phyloP scores from a whole-genome alignment of 202 grass and related monocot species.

The Elaeis oleifera region DNA sequence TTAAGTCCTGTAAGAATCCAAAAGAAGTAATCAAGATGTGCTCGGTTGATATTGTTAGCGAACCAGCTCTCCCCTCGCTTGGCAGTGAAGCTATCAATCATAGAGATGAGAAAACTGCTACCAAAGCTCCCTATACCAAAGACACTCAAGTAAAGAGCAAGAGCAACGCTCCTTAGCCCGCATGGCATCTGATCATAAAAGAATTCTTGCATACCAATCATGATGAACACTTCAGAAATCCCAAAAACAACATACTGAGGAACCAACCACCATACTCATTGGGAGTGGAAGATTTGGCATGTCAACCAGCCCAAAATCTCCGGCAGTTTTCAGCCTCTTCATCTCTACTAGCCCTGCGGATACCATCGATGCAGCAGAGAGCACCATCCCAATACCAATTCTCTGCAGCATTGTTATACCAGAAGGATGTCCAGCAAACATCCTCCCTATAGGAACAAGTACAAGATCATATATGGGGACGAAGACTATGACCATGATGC shows the following conservation, averaged over 20 bases:
- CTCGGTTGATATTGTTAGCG: conserved; percentile 47
- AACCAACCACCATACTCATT: conserved; percentile 77
- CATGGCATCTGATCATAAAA: conserved; percentile 71
- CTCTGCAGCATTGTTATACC: conserved; percentile 69
- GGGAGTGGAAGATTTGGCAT: conserved; percentile 17
- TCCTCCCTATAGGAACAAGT: conserved; percentile 32
- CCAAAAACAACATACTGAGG: conserved; percentile 55
- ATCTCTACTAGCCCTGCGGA: conserved; percentile 47
- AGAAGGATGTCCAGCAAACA: conserved; percentile 16
- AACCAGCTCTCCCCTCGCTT: conserved; percentile 46
- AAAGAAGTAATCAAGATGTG: conserved; percentile 70
- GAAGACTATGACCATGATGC: conserved; percentile 25
- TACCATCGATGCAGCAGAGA: conserved; percentile 25
- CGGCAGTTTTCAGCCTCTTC: conserved; percentile 35
- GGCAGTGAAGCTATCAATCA: conserved; percentile 36
- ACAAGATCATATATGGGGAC: conserved; percentile 50
- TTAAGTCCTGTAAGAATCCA: conserved; percentile 39
- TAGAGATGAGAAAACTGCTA: conserved; percentile 55
- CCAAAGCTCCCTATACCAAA: conserved; percentile 59
- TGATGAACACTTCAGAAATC: conserved; percentile 39
- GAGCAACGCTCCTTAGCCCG: conserved; percentile 49
- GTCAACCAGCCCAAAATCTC: conserved; percentile 33
- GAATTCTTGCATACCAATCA: conserved; percentile 74
- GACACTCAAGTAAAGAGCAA: conserved; percentile 64
- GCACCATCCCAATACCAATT: conserved; percentile 45